Evolutionary conservation across 352 stramenopile species (phyloP).

Genomic region (Pythium rhizo-oryzae): DNA sequence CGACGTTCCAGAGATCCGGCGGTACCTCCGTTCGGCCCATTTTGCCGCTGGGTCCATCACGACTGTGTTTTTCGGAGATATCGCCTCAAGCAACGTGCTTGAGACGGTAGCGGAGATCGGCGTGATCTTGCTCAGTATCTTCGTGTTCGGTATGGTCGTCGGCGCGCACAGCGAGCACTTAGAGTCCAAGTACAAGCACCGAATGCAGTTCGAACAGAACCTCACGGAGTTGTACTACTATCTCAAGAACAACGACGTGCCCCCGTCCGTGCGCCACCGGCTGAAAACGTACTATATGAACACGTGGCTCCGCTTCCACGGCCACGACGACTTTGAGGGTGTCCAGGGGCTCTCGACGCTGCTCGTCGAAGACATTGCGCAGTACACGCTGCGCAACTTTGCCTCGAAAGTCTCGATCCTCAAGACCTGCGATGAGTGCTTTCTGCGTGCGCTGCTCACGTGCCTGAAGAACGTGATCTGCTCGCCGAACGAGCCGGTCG

Average conservation of each 20-base stretch:
- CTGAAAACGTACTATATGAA: conserved; percentile 69
- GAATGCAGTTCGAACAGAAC: conserved; percentile 75
- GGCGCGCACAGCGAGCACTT: conserved; percentile 63
- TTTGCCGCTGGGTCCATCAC: conserved; percentile 68
- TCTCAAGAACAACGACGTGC: conserved; percentile 58
- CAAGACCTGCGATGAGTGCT: conserved; percentile 69
- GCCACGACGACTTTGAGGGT: conserved; percentile 60
- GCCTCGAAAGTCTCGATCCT: conserved; percentile 64
- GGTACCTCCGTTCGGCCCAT: conserved; percentile 62
- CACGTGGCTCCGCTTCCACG: conserved; percentile 68
- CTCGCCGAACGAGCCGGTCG: conserved; percentile 54
- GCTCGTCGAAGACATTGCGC: conserved; percentile 65
- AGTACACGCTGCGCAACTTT: conserved; percentile 67
- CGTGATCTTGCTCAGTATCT: conserved; percentile 68
- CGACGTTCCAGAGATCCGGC: conserved; percentile 42
- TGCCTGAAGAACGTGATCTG: conserved; percentile 73
- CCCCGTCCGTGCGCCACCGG: conserved; percentile 47
- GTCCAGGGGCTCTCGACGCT: conserved; percentile 61
- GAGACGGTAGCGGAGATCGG: conserved; percentile 59
- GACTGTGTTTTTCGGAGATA: conserved; percentile 73
- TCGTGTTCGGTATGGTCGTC: conserved; percentile 72
- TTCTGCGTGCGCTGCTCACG: conserved; percentile 59
- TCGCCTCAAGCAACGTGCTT: conserved; percentile 60
- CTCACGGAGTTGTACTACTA: conserved; percentile 67
- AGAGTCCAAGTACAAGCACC: conserved; percentile 63